Evolutionary conservation across 2,329 filamentous ascomycete species (phyloP).

Genomic region (Epichloe coenophiala): DNA sequence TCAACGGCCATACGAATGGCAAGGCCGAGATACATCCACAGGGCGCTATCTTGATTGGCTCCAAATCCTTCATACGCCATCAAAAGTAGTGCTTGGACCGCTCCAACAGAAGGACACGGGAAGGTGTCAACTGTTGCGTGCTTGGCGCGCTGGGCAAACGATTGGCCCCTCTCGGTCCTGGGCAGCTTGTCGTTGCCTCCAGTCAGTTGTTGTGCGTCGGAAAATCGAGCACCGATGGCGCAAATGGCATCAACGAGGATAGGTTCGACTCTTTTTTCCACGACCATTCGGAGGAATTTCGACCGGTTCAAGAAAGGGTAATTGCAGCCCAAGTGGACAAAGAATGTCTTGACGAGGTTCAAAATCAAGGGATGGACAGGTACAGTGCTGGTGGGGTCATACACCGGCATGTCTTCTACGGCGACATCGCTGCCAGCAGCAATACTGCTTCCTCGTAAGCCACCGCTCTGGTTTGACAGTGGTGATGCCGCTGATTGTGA

Average conservation of each 20-base stretch:
- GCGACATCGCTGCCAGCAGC: slow-evolving; percentile 28
- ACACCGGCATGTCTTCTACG: slow-evolving; percentile 51
- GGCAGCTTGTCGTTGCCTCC: slow-evolving; percentile 34
- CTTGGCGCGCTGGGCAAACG: slow-evolving; percentile 72
- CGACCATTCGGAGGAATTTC: slow-evolving; percentile 60
- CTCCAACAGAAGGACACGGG: slow-evolving; percentile 67
- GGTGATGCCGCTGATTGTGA: slow-evolving; percentile 44
- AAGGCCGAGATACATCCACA: slow-evolving; percentile 89
- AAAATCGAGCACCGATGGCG: slow-evolving; percentile 70
- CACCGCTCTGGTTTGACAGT: slow-evolving; percentile 24
- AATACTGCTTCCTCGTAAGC: slow-evolving; percentile 24
- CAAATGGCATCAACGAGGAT: slow-evolving; percentile 83
- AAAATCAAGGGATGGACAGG: slow-evolving; percentile 65
- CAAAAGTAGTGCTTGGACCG: slow-evolving; percentile 70
- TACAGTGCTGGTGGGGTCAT: slow-evolving; percentile 57
- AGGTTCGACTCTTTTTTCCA: slow-evolving; percentile 63
- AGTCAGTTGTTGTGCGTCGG: slow-evolving; percentile 38
- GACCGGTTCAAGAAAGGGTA: slow-evolving; percentile 69
- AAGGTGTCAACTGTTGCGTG: slow-evolving; percentile 73
- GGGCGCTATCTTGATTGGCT: slow-evolving; percentile 71
- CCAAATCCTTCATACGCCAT: slow-evolving; percentile 86
- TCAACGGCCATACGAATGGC: slow-evolving; percentile 75
- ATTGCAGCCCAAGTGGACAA: slow-evolving; percentile 68
- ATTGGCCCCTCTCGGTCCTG: slow-evolving; percentile 57
- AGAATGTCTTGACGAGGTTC: slow-evolving; percentile 68